Base-by-base conservation (phyloP, 1,284 basidiomycete species). In the Papiliotrema nemorosa region DNA sequence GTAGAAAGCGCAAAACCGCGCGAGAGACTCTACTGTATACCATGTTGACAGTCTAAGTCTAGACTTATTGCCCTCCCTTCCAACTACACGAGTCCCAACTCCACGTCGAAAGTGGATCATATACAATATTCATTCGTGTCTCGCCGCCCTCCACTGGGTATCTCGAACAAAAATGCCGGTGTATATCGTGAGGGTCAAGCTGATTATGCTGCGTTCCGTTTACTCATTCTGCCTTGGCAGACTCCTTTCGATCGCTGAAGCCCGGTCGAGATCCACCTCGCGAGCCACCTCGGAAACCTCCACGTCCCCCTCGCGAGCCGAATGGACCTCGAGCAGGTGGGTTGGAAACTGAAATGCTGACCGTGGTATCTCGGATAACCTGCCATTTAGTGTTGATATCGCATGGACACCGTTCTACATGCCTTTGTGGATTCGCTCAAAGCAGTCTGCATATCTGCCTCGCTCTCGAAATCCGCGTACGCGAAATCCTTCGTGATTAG, bases 381-480 rank as follows among this genome's bases (percentile, higher is more conserved):
- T 72, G 50, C 18, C 4, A 4, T 13, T 36, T 53, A 39, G 50
- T 48, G 25, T 3, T 1, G 13, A 47, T 5, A 33, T 33, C 31
- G 9, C 31, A 16, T 22, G 6, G 24, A 5, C 7, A 18, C 22
- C 13, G 4, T n/a, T 10, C n/a, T 16, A 20, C 41, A n/a, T 27
- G 18, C 41, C 25, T 26, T 27, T 13, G 9, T 80, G 61, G 86
- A 83, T 60, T 83, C 84, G 55, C 82, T 83, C 22, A 92, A 73
- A 1, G 84, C 89, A 22, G 78, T 80, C 63, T 82, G 85, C 86
- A 91, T 88, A 21, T 83, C 79, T 41, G 85, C 85, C 64, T 91
- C 88, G 62, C 86, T 86, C 6, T 81, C 85, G 71, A 92, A 93
- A 69, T 93, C 90, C 53, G 92, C 82, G 63, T 90, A 93, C 1